Percentiles rank a stretch among this genome's conserved stretches.
These are phyloP conservation scores for Sclerotinia spermophila DNA, from an alignment of 2,329 filamentous ascomycete genomes.

Conservation along the genomic window DNA sequence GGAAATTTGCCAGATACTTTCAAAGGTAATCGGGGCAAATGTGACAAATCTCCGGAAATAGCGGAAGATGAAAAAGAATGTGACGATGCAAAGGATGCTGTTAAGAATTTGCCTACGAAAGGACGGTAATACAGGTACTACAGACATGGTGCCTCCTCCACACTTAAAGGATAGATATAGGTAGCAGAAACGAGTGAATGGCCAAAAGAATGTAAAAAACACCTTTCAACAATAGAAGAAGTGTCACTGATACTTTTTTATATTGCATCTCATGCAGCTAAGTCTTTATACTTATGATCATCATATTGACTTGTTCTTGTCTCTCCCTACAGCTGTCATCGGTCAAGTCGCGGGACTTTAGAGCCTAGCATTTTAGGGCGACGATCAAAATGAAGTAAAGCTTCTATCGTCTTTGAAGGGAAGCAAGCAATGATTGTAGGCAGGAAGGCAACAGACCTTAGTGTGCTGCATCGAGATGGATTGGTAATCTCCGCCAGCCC, in stretches of 20 bases:
- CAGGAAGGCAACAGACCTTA: slow-evolving; percentile 3
- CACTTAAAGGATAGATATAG: background rate
- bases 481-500: background rate
- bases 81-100: slow-evolving; percentile 19
- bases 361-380: background rate
- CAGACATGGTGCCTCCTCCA: background rate
- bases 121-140: slow-evolving; percentile 9
- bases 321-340: background rate
- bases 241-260: background rate
- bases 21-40: slow-evolving; percentile 21
- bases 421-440: background rate
- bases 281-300: background rate
- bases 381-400: background rate
- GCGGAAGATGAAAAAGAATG: slow-evolving; percentile 19
- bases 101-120: slow-evolving; percentile 18
- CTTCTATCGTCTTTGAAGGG: background rate
- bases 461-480: background rate
- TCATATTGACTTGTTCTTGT: slow-evolving; percentile 3
- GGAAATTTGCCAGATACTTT: slow-evolving; percentile 25
- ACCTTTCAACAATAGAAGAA: background rate
- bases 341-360: slow-evolving; percentile 1
- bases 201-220: background rate
- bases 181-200: background rate
- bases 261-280: background rate
- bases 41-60: slow-evolving; percentile 21